A percentile compares a stretch with the other conserved stretches of the same genome.
phyloP scores from a whole-genome alignment of 352 stramenopile genomes.

The Phytophthora ohioensis region DNA sequence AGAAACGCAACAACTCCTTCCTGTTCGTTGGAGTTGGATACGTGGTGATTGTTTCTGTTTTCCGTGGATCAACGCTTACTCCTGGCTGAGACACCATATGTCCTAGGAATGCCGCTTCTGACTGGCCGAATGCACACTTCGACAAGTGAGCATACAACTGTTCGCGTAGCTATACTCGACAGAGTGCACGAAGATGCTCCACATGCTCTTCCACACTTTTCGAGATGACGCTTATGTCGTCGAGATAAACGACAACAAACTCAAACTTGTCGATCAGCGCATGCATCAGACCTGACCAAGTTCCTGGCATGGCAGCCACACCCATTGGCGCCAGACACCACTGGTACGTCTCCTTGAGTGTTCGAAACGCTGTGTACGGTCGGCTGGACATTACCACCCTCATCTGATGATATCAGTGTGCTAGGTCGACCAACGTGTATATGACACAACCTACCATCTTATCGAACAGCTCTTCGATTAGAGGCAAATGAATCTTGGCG shows the following conservation, averaged over 20 bases:
- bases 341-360: slow-evolving; percentile 45
- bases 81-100: slow-evolving; percentile 32
- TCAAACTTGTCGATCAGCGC: slow-evolving; percentile 35
- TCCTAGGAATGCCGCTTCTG: slow-evolving; percentile 34
- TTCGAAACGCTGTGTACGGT: slow-evolving; percentile 49
- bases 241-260: slow-evolving; percentile 49
- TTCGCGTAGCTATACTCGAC: slow-evolving; percentile 33
- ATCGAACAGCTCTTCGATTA: slow-evolving; percentile 34
- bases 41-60: slow-evolving; percentile 34
- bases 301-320: slow-evolving; percentile 46
- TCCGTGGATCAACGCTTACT: slow-evolving; percentile 25
- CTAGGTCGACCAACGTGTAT: slow-evolving; percentile 34
- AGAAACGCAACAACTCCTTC: slow-evolving; percentile 43
- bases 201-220: slow-evolving; percentile 21
- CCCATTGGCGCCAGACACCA: slow-evolving; percentile 56
- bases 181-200: slow-evolving; percentile 35
- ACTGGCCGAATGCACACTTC: slow-evolving; percentile 40
- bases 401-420: slow-evolving; percentile 51
- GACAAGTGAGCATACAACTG: slow-evolving; percentile 23
- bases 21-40: slow-evolving; percentile 18
- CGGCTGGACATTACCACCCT: slow-evolving; percentile 2
- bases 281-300: slow-evolving; percentile 49
- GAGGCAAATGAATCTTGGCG: slow-evolving; percentile 23
- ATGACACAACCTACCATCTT: slow-evolving; percentile 23
- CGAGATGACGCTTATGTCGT: slow-evolving; percentile 46